Percentiles rank a stretch among this genome's conserved stretches.
Evolutionary conservation across 2,329 filamentous ascomycete genomes (phyloP).

Genomic region (Colletotrichum sp.): DNA sequence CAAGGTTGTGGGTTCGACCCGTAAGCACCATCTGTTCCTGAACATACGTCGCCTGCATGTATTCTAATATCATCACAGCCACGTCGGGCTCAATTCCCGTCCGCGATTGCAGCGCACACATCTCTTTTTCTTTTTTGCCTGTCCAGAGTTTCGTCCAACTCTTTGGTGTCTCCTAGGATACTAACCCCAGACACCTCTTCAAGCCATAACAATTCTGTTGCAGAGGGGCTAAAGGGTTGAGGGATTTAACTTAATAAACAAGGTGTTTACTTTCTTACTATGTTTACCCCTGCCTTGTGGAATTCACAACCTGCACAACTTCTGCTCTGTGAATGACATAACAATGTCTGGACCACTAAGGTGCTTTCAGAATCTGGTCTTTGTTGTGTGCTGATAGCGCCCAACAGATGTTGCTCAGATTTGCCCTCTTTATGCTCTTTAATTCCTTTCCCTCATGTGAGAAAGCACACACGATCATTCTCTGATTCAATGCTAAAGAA

Average conservation of each 20-base stretch:
- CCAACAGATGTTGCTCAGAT: not conserved
- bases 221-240: not conserved
- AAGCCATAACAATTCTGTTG: not conserved
- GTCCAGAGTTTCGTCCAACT: not conserved
- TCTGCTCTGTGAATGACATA: not conserved
- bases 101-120: not conserved
- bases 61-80: not conserved
- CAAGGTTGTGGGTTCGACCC: slow-evolving; percentile 60
- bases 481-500: not conserved
- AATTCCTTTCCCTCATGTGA: not conserved
- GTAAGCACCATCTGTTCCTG: not conserved
- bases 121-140: not conserved
- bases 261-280: not conserved
- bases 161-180: not conserved
- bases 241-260: not conserved
- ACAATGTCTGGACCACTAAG: not conserved
- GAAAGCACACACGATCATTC: not conserved
- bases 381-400: not conserved
- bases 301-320: not conserved
- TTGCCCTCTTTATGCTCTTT: not conserved
- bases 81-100: slow-evolving; percentile 17
- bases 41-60: not conserved
- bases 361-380: not conserved
- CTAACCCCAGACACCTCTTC: not conserved
- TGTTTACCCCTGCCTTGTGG: not conserved